Evolutionary conservation across 768 basidiomycete species (phyloP), one percentile per base, ranked within the genome.

Genomic region (Leucocoprinus sp.): DNA sequence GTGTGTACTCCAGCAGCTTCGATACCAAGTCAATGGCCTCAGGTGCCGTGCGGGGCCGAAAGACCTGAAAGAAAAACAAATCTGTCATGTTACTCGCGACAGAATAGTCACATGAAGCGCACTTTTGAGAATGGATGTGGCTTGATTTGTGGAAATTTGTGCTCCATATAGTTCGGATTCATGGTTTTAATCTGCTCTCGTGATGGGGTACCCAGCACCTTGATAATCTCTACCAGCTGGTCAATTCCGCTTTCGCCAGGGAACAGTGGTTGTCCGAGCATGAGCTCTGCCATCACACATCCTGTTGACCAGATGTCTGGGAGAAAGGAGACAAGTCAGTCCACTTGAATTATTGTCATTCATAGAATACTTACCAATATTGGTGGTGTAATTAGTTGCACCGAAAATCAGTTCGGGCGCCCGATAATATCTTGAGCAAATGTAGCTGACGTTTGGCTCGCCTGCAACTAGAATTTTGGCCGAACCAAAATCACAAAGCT

Each of bases 111-210:
- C 8, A 31, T 7, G 15, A 27, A 60, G n/a, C 65, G 21, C 49
- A 90, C 91, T 82, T 98, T 98, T 60, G 84, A 86, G 73, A 98
- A 98, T 0, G 93, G 93, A 61, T 98, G 95, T n/a, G 93, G 92
- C 63, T 95, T 93, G 74, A 99, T 99, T 67, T 98, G 95, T 1
- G 96, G 96, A 74, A 99, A 99, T 68, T 98, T 97, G 80, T 99
- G 96, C 62, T 99, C 96, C 96, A 98, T 98, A 69, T 99, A 99
- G 71, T 99, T 99, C 45, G 96, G 96, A 67, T 99, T 99, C 96
- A 99, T 99, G 55, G 96, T 98, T 82, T 99, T 98, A 78, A 99
- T 99, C 66, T 99, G 96, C 62, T 98, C 96, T 55, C 95, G 74
- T 49, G 96, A 93, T 2, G 96, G 96, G 17, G 96, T 99, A 12